A percentile compares a stretch with the other conserved stretches of the same genome.
phyloP scores from a whole-genome alignment of 1,284 basidiomycete species.

The Microbotryum saponariae region DNA sequence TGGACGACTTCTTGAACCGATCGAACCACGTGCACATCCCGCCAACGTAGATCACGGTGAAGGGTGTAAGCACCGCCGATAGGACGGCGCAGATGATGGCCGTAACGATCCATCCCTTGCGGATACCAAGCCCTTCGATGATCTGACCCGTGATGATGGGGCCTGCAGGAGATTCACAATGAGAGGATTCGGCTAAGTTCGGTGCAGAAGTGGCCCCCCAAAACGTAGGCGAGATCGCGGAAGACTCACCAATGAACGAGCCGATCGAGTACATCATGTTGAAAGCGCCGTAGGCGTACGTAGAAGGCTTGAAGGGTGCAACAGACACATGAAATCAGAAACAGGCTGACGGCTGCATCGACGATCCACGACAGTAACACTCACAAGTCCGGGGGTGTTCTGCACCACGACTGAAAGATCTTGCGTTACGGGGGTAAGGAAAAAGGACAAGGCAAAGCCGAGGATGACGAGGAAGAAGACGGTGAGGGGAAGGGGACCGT shows the following conservation, averaged over 20 bases:
- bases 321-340: no score
- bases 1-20: neutral
- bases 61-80: neutral
- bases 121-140: constrained; percentile 11
- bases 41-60: constrained; percentile 7
- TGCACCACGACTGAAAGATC: constrained; percentile 18
- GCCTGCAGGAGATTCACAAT: neutral
- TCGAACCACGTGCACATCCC: constrained; percentile 5
- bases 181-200: neutral
- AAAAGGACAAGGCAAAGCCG: constrained; percentile 18
- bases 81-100: constrained; percentile 1
- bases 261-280: constrained; percentile 29
- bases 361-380: constrained; percentile 6
- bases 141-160: constrained; percentile 34
- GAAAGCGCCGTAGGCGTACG: constrained; percentile 23
- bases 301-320: constrained; percentile 1
- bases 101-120: constrained; percentile 20
- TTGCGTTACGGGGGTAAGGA: constrained; percentile 25
- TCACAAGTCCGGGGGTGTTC: constrained; percentile 1
- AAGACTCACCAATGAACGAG: constrained; percentile 23
- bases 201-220: no score
- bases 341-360: neutral
- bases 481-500: constrained; percentile 29
- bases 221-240: neutral
- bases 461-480: constrained; percentile 31